Conservation (phyloP, 2,329 filamentous ascomycete genomes). For the Epichloe coenophiala region DNA sequence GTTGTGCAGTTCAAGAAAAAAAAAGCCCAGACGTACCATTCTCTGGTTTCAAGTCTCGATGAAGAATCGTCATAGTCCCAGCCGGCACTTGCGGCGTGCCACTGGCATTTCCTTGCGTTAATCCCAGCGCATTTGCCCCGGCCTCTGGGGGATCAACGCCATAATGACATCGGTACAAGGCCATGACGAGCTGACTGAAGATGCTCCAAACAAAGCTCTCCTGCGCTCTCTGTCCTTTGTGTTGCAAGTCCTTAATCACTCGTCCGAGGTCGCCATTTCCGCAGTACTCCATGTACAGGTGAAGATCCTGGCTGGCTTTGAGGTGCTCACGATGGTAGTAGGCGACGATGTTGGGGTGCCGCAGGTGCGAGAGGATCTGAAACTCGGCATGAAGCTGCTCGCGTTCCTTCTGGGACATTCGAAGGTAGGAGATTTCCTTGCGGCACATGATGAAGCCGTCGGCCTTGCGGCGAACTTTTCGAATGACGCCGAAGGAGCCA, state of each 20-base stretch:
- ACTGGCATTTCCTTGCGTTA: slow-evolving; percentile 38
- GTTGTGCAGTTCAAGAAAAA: not conserved
- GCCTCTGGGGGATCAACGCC: slow-evolving; percentile 85
- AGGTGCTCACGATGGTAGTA: slow-evolving; percentile 97
- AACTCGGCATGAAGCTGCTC: slow-evolving; percentile 95
- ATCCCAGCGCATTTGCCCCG: slow-evolving; percentile 54
- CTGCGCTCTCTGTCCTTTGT: slow-evolving; percentile 73
- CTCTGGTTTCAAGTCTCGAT: slow-evolving; percentile 85
- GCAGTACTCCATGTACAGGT: slow-evolving; percentile 99
- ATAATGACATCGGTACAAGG: slow-evolving; percentile 91
- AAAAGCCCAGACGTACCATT: slow-evolving; percentile 48
- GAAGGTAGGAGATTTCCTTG: slow-evolving; percentile 96
- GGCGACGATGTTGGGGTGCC: slow-evolving; percentile 91
- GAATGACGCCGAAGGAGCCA: slow-evolving; percentile 94
- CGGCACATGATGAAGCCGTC: slow-evolving; percentile 92
- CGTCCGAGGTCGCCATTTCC: slow-evolving; percentile 89
- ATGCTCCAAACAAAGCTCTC: slow-evolving; percentile 97
- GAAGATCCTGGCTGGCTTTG: slow-evolving; percentile 80
- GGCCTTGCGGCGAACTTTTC: slow-evolving; percentile 76
- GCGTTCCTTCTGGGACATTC: slow-evolving; percentile 94
- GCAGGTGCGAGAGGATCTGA: slow-evolving; percentile 85
- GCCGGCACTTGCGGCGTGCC: slow-evolving; percentile 46
- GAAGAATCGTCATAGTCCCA: slow-evolving; percentile 66
- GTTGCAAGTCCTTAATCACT: slow-evolving; percentile 72
- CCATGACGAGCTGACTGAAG: slow-evolving; percentile 81